Evolutionary conservation across 805 yeast species (phyloP), one percentile per base, ranked within the genome.

Genomic region (Starmera amethionina): DNA sequence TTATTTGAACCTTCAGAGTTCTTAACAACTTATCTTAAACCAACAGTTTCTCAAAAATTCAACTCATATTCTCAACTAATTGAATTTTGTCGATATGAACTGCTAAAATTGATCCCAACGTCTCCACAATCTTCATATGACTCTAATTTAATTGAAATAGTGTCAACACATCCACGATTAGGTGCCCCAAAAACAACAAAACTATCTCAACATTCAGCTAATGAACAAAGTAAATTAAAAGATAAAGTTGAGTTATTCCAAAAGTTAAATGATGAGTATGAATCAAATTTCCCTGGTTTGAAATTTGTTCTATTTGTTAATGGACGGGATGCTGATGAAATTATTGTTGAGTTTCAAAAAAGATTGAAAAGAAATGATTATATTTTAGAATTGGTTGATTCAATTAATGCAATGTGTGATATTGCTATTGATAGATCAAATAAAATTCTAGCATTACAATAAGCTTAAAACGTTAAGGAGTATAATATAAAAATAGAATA

Each of bases 131-230:
- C 28, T 4, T 30, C 32, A 14, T 30, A 14, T 14, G 32, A 30
- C 13, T 6, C 29, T n/a, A 28, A 36, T 8, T 13, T 36, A 18
- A 8, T 68, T 35, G 62, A 70, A 32, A 86, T 89, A 42, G 76
- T 89, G n/a, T 79, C 85, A 1, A 95, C 96, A 0, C 97, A 88
- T 61, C 97, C 97, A 14, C 67, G 96, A 41, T 64, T 88, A 14
- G 97, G 97, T 1, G 84, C 83, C 4, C 67, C 77, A 4, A 67
- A 60, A 40, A 45, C 42, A 3, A 51, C 60, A 15, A 68, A 63
- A 27, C 65, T 85, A 28, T 81, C 85, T 8, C 64, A 59, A 4
- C 89, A 83, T 52, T 83, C 95, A 2, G 63, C 68, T 19, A 56
- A 62, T 4, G 97, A 88, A 59, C 96, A 88, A 56, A 72, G 70